Base-by-base conservation (phyloP, 1,284 basidiomycete genomes). In the Marasmius tenuissimus region DNA sequence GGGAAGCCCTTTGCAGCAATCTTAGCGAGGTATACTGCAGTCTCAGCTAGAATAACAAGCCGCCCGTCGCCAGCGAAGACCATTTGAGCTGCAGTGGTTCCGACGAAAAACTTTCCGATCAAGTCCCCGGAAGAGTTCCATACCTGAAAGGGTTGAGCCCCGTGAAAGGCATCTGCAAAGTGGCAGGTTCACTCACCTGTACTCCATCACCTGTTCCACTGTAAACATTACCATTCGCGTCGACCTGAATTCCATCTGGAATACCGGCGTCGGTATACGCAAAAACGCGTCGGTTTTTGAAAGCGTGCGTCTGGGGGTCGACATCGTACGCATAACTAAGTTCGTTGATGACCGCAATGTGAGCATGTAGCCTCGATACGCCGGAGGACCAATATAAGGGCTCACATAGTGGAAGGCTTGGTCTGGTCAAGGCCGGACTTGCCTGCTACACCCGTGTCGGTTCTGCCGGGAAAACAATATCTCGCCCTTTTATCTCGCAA, bases 31-130 rank as follows among this genome's bases (percentile, higher is more conserved):
- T 82, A 92, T 12, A 92, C 75, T 62, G 81, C 79, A 12, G 85
- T 89, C 72, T 92, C 89, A 0, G 84, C 86, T 64, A 89, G 71
- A 62, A 93, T 87, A 40, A 92, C 80, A 50, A 92, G 79, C 11
- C 84, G 75, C 1, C 85, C 85, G 61, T 81, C 73, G 0, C 84
- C 84, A 0, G 88, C 88, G 68, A 93, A 93, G 11, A 85, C 81
- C 76, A 88, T 77, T 70, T 93, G 89, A 34, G 90, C 83, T 4
- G 82, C 79, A 0, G 78, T 78, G 3, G 72, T 77, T 16, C 85
- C 86, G 0, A 87, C 63, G 75, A 88, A 92, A 70, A 93, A 87
- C 73, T 93, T 93, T 48, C 91, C 91, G 10, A 93, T 75, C 2
- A 93, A 77, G 1, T 78, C 81, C 2, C 91, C 91, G 14, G 80